These are phyloP conservation scores for Alternaria sp. DNA, from an alignment of 2,329 filamentous ascomycete genomes.

Conservation along the genomic window DNA sequence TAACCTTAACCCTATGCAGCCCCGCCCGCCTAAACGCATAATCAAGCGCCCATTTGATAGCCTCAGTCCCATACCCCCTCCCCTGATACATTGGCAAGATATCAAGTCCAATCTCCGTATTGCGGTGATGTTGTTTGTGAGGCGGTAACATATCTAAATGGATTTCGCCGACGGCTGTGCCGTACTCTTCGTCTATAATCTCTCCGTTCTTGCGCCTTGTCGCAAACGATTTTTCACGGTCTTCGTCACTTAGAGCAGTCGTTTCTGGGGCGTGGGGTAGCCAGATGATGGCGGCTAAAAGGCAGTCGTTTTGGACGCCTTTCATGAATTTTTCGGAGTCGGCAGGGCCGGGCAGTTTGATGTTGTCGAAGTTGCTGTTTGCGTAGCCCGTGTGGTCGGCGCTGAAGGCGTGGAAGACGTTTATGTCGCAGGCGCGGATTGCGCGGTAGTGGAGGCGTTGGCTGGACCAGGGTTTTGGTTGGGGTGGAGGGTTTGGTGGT, in stretches of 20 bases:
- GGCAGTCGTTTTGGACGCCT: constrained; percentile 17
- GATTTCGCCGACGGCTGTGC: constrained; percentile 22
- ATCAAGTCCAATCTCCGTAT: constrained; percentile 50
- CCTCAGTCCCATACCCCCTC: constrained; percentile 56
- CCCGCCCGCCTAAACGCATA: constrained; percentile 56
- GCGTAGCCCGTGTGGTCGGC: constrained; percentile 30
- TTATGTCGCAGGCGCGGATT: constrained; percentile 28
- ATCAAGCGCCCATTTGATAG: constrained; percentile 55
- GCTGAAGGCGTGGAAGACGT: constrained; percentile 32
- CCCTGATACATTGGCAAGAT: constrained; percentile 47
- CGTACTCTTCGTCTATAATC: neutral
- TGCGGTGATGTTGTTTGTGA: constrained; percentile 48
- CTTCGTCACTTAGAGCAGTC: neutral
- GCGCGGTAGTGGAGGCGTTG: constrained; percentile 34
- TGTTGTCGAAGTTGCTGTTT: constrained; percentile 35
- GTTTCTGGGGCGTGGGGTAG: neutral
- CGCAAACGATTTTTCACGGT: neutral
- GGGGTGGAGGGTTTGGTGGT: neutral
- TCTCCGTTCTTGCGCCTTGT: neutral
- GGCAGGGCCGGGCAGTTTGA: constrained; percentile 17
- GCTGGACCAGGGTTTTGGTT: constrained; percentile 7
- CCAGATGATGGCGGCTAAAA: constrained; percentile 36
- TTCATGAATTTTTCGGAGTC: constrained; percentile 26
- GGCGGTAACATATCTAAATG: constrained; percentile 8
- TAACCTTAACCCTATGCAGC: constrained; percentile 54